phyloP scores from a whole-genome alignment of 495 filamentous ascomycete genomes.

The Penicillium flavigenum region DNA sequence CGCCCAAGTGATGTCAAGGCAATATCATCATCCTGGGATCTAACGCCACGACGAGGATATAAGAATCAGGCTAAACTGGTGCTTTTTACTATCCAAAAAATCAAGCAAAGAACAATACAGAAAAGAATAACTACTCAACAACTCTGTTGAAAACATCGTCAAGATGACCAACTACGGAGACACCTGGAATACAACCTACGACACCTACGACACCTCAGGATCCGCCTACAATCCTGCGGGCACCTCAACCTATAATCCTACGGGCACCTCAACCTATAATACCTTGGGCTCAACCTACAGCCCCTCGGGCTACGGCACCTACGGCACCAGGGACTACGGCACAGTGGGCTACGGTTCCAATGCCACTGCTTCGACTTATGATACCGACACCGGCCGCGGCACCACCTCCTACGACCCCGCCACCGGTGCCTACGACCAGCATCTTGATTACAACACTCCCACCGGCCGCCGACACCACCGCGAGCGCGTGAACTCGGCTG shows the following conservation, averaged over 20 bases:
- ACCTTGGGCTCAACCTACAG: conserved; percentile 24
- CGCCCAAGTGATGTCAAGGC: conserved; percentile 22
- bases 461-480: conserved; percentile 37
- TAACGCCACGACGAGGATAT: conserved; percentile 15
- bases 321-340: conserved; percentile 36
- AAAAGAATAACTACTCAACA: background rate
- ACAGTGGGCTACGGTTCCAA: conserved; percentile 43
- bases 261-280: conserved; percentile 13
- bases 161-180: conserved; percentile 28
- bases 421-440: conserved; percentile 42
- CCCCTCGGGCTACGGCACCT: conserved; percentile 23
- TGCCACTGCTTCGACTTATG: conserved; percentile 39
- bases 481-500: conserved; percentile 32
- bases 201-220: conserved; percentile 20
- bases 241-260: conserved; percentile 18
- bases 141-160: conserved; percentile 3
- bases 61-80: conserved; percentile 4
- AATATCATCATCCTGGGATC: conserved; percentile 13
- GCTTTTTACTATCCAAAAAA: background rate
- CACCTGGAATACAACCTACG: conserved; percentile 13
- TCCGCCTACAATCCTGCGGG: conserved; percentile 16
- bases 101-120: background rate
- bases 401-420: conserved; percentile 39
- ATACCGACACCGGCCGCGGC: conserved; percentile 39
- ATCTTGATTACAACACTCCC: conserved; percentile 37